A percentile compares a stretch with the other conserved stretches of the same genome.
These are phyloP conservation scores for Vigna radiata DNA, from an alignment of 306 rosid species.

Conservation along the genomic window DNA sequence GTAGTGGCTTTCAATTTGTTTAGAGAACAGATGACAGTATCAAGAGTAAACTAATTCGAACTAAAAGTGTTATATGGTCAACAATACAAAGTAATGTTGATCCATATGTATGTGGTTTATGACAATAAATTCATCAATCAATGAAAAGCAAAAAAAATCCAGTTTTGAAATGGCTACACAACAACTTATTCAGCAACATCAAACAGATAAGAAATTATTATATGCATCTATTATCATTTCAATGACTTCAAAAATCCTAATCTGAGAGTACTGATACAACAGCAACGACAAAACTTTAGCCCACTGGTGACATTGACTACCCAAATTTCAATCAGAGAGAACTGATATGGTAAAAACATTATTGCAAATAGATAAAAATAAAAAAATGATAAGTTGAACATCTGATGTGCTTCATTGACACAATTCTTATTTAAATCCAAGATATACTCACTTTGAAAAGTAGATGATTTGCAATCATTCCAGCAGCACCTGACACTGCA, in stretches of 20 bases:
- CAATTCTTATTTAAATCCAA: slow-evolving; percentile 3
- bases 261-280: not conserved
- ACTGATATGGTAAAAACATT: not conserved
- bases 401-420: slow-evolving; percentile 14
- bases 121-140: slow-evolving; percentile 21
- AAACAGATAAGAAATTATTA: slow-evolving; percentile 2
- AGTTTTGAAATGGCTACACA: not conserved
- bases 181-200: slow-evolving; percentile 5
- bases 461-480: slow-evolving; percentile 96
- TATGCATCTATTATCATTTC: not conserved
- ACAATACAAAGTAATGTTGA: not conserved
- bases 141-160: not conserved
- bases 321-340: not conserved
- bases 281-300: not conserved
- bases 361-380: slow-evolving; percentile 15
- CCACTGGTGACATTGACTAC: not conserved
- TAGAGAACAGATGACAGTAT: slow-evolving; percentile 1
- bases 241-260: slow-evolving; percentile 9
- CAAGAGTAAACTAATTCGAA: slow-evolving; percentile 5
- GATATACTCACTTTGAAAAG: slow-evolving; percentile 80
- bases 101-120: not conserved
- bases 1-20: slow-evolving; percentile 1
- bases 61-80: not conserved
- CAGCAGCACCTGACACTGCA: slow-evolving; percentile 99
- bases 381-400: not conserved